Base-by-base conservation (phyloP, 2,329 filamentous ascomycete genomes). In the Colletotrichum godetiae region DNA sequence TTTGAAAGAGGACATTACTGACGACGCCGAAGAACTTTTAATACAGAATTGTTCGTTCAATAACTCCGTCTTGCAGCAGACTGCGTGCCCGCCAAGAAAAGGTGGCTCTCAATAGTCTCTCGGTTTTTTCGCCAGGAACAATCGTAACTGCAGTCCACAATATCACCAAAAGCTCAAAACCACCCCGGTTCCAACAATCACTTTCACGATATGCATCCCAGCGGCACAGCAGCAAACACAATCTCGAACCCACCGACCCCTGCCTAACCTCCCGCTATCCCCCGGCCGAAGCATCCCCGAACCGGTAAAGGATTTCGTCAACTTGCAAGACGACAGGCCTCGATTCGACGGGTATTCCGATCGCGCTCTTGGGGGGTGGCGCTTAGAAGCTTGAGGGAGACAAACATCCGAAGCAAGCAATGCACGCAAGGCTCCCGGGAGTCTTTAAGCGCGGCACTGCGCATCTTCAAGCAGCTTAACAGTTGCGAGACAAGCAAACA, bases 271-370 rank as follows among this genome's bases (percentile, higher is more conserved):
- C 13, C n/a, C 60, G 37, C 19, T 62, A 19, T 8, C 33, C 19
- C 35, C 27, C 27, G 31, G 19, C n/a, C 46, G 59, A 29, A 10
- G 13, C 33, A 27, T 5, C 15, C 37, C 37, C n/a, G 59, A 62
- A 22, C 37, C 46, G 37, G 59, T 8, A 35, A 35, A 49, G n/a
- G 37, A 6, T 37, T 31, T 29, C 37, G 59, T 49, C 37, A 24
- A 8, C 27, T 29, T 29, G 2, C 27, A 29, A 29, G 27, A 22
- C 12, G 27, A 49, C 59, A 37, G 61, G 46, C 46, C 35, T 49
- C 42, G 46, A 63, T 63, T 63, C 31, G 61, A 63, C 61, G 46
- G 61, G 61, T 63, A n/a, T 49, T 24, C 10, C 11, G 46, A 19
- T 46, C 61, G 61, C 12, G 29, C 27, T 63, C 46, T 53, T 42